Evolutionary conservation across 1,284 basidiomycete genomes (phyloP), one percentile per base, ranked within the genome.

Genomic region (Schizophyllum commune): DNA sequence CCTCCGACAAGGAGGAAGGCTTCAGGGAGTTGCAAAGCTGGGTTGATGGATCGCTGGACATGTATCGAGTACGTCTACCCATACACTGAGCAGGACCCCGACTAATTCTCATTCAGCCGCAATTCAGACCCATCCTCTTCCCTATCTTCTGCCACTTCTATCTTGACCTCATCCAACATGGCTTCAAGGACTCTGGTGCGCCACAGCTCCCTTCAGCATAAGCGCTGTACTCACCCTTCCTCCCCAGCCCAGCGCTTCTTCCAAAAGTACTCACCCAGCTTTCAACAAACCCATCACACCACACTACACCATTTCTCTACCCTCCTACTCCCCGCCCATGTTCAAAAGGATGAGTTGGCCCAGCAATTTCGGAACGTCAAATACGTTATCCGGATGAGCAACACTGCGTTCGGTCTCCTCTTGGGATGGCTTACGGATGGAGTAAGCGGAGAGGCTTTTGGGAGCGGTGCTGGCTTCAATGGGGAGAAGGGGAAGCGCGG

Each of bases 71-170:
- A 73, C 65, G 81, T 80, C 64, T 19, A 57, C 59, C 33, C 65
- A 61, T 39, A 52, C 55, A 53, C 56, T 57, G 39, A 11, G 34
- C 56, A 32, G 32, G 53, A 19, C 19, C 51, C 64, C 32, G 55
- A 34, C 22, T 57, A 19, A 61, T 58, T 56, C 58, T 53, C 52
- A 39, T 33, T 4, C 70, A 95, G 92, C 93, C 94, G 62, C 96
- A 99, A 74, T 91, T 99, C 66, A 80, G 91, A 64, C 93, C 94
- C 47, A 88, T 99, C 39, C 77, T 98, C 17, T 96, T 96, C 69
- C 97, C 97, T 4, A 91, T 99, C 64, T 99, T 98, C 72, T 94
- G 92, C 53, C 95, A 99, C 74, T 97, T 97, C 69, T 98, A 96
- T 74, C 81, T 99, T 39, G 96, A 98, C 72, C 82, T 99, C 57